A percentile compares a stretch with the other conserved stretches of the same genome.
Conservation (phyloP, 1,284 basidiomycete species). For the Ceratobasidium sp. region DNA sequence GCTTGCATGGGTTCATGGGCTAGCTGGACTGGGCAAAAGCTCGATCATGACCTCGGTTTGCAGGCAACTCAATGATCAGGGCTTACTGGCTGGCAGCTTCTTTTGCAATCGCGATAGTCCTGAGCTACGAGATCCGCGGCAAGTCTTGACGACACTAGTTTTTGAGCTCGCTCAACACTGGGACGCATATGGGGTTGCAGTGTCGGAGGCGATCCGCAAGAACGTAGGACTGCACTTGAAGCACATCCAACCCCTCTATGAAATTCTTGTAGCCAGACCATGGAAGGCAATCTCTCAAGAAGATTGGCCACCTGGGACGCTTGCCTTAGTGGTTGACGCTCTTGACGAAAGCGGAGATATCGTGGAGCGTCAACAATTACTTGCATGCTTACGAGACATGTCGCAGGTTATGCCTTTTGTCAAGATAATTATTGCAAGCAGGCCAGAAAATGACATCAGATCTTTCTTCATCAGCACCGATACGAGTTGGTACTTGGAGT, state of each 20-base stretch:
- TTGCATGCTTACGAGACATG: background rate
- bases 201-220: background rate
- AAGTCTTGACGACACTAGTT: conserved; percentile 23
- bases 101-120: conserved; percentile 47
- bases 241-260: no score
- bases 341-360: conserved; percentile 33
- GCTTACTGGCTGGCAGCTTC: no score
- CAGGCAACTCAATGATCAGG: no score
- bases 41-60: conserved; percentile 45
- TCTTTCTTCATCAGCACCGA: background rate
- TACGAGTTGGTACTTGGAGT: no score
- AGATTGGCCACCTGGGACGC: background rate
- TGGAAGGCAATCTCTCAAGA: no score
- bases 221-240: no score
- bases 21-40: conserved; percentile 46
- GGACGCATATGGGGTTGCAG: background rate
- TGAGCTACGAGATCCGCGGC: conserved; percentile 20
- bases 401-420: background rate
- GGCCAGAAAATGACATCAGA: background rate
- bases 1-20: conserved; percentile 45
- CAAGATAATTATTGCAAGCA: conserved; percentile 37
- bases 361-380: background rate
- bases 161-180: background rate
- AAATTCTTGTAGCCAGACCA: no score
- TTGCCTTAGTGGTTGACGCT: conserved; percentile 29